Percentiles rank a stretch among this genome's conserved stretches.
Evolutionary conservation across 148 eudicot species (phyloP).

Genomic region (Suaeda aralocaspica): DNA sequence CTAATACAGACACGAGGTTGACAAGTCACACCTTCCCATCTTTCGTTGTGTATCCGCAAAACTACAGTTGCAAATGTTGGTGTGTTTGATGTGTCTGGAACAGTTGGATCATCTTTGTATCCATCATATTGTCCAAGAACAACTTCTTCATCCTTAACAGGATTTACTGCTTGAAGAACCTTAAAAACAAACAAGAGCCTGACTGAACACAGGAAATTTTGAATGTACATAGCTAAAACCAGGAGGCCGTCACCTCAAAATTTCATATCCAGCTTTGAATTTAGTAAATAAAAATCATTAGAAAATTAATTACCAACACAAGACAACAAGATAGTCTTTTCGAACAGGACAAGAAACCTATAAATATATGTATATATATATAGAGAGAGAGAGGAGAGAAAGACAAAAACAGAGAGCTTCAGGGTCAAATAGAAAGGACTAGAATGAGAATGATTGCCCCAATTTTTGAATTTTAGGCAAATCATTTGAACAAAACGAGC

Average conservation of each 20-base stretch:
- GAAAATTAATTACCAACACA: too few species aligned
- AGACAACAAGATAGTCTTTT: too few species aligned
- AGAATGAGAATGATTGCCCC: too few species aligned
- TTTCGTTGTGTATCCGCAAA: constrained; percentile 78
- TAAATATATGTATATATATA: too few species aligned
- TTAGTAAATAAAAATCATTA: too few species aligned
- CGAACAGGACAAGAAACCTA: too few species aligned
- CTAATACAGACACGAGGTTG: not conserved
- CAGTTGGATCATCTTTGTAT: constrained; percentile 84
- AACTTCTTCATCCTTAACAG: constrained; percentile 79
- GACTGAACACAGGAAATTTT: constrained; percentile 5
- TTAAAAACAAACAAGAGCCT: constrained; percentile 22
- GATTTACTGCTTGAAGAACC: constrained; percentile 82
- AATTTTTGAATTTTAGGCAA: too few species aligned
- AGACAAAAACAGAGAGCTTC: too few species aligned
- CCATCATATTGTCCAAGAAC: constrained; percentile 96
- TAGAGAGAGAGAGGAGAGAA: too few species aligned
- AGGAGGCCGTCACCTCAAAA: not conserved
- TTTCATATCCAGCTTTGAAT: not conserved
- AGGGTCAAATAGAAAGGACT: too few species aligned
- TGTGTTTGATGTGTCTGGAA: constrained; percentile 80
- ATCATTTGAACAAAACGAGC: too few species aligned
- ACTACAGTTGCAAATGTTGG: constrained; percentile 90
- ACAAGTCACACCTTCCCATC: constrained; percentile 86
- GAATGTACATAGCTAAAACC: not conserved